Conservation (phyloP, 352 stramenopile genomes). For the Phytophthora foliorum region DNA sequence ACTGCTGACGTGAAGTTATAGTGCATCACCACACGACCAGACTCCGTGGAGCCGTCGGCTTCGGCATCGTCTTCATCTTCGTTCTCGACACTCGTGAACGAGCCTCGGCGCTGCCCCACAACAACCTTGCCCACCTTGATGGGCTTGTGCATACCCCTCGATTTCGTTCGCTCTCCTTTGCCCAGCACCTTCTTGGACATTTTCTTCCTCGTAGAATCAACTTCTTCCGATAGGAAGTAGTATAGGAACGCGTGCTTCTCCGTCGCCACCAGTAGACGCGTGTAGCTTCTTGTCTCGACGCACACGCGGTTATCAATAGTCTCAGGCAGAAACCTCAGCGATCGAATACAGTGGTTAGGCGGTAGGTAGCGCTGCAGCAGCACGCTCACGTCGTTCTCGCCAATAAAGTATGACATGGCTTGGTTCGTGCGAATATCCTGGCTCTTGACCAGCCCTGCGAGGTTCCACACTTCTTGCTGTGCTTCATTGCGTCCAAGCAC, state of each 20-base stretch:
- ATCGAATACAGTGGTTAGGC: constrained; percentile 75
- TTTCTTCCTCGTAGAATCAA: constrained; percentile 77
- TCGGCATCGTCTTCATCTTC: constrained; percentile 27
- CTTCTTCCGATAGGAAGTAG: constrained; percentile 81
- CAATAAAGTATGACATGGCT: constrained; percentile 78
- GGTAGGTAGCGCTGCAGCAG: constrained; percentile 81
- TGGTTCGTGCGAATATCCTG: constrained; percentile 87
- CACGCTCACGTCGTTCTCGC: constrained; percentile 69
- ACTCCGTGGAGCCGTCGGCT: constrained; percentile 46
- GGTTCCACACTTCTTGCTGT: constrained; percentile 76
- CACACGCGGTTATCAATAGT: constrained; percentile 86
- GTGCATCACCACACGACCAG: constrained; percentile 85
- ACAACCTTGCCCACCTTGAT: constrained; percentile 50
- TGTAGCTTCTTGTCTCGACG: constrained; percentile 81
- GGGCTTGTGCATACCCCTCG: constrained; percentile 49
- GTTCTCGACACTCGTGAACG: constrained; percentile 47
- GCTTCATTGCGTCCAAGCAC: constrained; percentile 78
- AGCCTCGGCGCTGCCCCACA: constrained; percentile 38
- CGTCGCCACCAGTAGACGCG: constrained; percentile 74
- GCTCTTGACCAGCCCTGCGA: constrained; percentile 76
- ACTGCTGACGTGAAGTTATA: constrained; percentile 80
- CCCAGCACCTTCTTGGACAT: constrained; percentile 85
- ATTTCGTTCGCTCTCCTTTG: constrained; percentile 55
- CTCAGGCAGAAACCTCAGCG: constrained; percentile 80
- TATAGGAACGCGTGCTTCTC: constrained; percentile 79